phyloP scores from a whole-genome alignment of 2,329 filamentous ascomycete species.

The Trichoderma sp. region DNA sequence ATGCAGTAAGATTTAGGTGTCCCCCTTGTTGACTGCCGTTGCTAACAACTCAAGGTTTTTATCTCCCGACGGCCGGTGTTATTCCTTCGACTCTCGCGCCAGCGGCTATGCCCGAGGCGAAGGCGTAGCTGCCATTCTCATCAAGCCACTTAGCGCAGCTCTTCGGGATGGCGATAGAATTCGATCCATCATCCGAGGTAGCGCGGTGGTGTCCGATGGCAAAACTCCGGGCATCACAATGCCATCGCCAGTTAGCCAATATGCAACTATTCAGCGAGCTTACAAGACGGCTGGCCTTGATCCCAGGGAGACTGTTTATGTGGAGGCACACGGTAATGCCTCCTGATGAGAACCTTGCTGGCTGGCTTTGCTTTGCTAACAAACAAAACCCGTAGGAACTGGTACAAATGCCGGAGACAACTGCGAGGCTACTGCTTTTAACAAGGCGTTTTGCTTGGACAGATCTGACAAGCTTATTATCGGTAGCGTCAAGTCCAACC shows the following conservation, averaged over 20 bases:
- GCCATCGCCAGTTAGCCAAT: slow-evolving; percentile 14
- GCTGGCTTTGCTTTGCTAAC: neutral
- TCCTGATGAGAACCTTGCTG: neutral
- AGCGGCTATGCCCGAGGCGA: slow-evolving; percentile 53
- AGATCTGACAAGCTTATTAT: slow-evolving; percentile 11
- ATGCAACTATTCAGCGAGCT: slow-evolving; percentile 9
- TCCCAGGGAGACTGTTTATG: slow-evolving; percentile 14
- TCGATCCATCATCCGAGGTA: slow-evolving; percentile 17
- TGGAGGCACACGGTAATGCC: slow-evolving; percentile 16
- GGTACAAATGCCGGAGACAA: slow-evolving; percentile 20
- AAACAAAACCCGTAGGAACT: neutral
- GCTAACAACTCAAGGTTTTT: slow-evolving; percentile 9
- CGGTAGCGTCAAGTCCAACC: slow-evolving; percentile 17
- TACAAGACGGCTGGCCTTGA: slow-evolving; percentile 17
- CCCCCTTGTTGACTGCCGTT: neutral
- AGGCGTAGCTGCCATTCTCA: slow-evolving; percentile 42
- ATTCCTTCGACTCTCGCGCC: slow-evolving; percentile 18
- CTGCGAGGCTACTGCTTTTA: slow-evolving; percentile 14
- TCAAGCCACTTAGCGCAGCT: slow-evolving; percentile 46
- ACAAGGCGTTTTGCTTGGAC: slow-evolving; percentile 4
- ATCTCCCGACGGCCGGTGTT: slow-evolving; percentile 17
- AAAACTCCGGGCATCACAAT: slow-evolving; percentile 20
- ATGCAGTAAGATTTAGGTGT: slow-evolving; percentile 13
- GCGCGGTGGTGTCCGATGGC: slow-evolving; percentile 16
- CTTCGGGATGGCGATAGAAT: slow-evolving; percentile 31